Percentiles rank a stretch among this genome's conserved stretches.
Evolutionary conservation across 257 asterid genomes (phyloP).

Genomic region (Lavandula angustifolia): DNA sequence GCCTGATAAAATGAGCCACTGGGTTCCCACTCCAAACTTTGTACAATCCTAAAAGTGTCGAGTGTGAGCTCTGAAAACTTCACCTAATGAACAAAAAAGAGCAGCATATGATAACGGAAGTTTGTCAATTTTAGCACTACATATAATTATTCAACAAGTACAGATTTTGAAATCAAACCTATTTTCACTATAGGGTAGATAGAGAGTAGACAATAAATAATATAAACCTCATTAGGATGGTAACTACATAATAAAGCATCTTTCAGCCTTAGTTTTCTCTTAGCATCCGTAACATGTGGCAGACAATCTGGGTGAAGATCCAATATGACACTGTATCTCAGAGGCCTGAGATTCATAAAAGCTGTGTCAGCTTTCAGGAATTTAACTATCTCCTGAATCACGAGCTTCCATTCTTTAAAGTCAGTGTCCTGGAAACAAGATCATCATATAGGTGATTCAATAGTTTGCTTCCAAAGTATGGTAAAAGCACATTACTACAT

Average conservation of each 20-base stretch:
- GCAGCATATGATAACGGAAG: conserved; percentile 18
- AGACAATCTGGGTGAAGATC: conserved; percentile 81
- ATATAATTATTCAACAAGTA: conserved; percentile 28
- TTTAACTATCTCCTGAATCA: conserved; percentile 90
- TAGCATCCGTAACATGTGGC: conserved; percentile 56
- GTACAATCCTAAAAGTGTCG: conserved; percentile 89
- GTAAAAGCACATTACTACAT: conserved; percentile 23
- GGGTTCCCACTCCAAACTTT: conserved; percentile 96
- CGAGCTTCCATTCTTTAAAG: conserved; percentile 97
- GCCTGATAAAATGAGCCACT: conserved; percentile 89
- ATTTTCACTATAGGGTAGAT: conserved; percentile 14
- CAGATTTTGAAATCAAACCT: conserved; percentile 5
- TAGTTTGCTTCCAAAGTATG: conserved; percentile 15
- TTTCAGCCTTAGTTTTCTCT: conserved; percentile 71
- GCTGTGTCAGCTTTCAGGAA: conserved; percentile 95
- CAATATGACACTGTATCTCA: conserved; percentile 86
- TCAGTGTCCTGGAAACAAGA: conserved; percentile 86
- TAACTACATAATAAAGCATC: conserved; percentile 93
- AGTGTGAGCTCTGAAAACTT: conserved; percentile 91
- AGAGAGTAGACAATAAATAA: conserved; percentile 14
- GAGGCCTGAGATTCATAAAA: conserved; percentile 91
- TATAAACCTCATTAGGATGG: conserved; percentile 83
- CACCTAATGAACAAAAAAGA: conserved; percentile 56
- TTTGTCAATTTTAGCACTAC: conserved; percentile 22
- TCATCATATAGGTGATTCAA: conserved; percentile 33